phyloP scores from a whole-genome alignment of 2,329 filamentous ascomycete species.

The Mycosphaerella arachidis region DNA sequence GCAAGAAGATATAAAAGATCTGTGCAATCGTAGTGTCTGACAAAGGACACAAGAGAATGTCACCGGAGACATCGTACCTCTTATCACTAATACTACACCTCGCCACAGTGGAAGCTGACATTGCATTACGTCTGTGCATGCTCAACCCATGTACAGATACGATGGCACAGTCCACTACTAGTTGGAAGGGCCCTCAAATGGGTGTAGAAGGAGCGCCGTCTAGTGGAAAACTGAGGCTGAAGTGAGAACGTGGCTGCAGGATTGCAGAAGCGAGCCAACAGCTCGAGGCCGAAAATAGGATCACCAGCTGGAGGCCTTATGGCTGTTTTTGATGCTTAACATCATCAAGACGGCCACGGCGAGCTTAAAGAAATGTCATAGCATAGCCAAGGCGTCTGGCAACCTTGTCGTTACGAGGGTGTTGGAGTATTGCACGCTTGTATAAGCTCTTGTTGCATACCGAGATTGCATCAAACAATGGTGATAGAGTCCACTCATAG shows the following conservation, averaged over 20 bases:
- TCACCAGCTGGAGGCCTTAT: neutral
- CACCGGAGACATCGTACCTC: neutral
- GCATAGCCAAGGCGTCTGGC: no score
- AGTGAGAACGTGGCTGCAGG: neutral
- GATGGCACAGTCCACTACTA: neutral
- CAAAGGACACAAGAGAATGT: neutral
- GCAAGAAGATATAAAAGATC: neutral
- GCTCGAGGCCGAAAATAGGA: neutral
- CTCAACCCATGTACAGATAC: neutral
- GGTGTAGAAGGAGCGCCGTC: neutral
- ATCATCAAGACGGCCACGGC: neutral
- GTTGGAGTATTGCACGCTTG: no score
- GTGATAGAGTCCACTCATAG: no score
- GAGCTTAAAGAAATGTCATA: neutral
- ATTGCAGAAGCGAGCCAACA: neutral
- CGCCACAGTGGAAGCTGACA: neutral
- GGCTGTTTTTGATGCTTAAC: neutral
- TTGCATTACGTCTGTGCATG: neutral
- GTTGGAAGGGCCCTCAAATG: neutral
- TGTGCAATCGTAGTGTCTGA: neutral
- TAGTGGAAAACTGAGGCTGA: conserved; percentile 1
- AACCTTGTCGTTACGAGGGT: no score
- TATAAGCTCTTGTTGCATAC: no score
- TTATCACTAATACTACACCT: neutral
- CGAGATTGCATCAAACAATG: no score